Evolutionary conservation across 2,329 filamentous ascomycete species (phyloP).

Genomic region (Colletotrichum ledebouriae): DNA sequence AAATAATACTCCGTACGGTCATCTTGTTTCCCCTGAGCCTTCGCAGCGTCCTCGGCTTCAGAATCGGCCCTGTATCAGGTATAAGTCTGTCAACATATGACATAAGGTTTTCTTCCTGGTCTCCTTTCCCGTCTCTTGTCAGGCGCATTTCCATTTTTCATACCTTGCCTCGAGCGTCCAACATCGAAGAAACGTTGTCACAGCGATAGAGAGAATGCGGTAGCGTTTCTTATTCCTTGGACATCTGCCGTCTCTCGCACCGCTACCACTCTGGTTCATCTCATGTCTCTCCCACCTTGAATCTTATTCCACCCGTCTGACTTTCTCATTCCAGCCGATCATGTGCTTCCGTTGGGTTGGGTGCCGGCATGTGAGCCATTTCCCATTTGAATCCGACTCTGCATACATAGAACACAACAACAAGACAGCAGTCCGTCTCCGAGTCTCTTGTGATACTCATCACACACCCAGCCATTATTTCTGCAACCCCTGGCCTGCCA

Average conservation of each 20-base stretch:
- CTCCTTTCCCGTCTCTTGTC: too few relatives aligned
- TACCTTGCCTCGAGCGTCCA: not conserved
- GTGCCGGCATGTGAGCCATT: conserved; percentile 9
- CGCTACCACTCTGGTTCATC: conserved; percentile 23
- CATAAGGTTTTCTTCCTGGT: too few relatives aligned
- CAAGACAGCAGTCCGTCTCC: too few relatives aligned
- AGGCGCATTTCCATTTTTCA: too few relatives aligned
- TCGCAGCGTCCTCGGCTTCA: not conserved
- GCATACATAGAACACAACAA: not conserved
- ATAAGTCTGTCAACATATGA: not conserved
- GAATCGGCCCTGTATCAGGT: not conserved
- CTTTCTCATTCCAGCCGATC: not conserved
- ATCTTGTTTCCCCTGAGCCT: too few relatives aligned
- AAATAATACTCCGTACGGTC: too few relatives aligned
- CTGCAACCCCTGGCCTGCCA: conserved; percentile 30
- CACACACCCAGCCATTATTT: conserved; percentile 16
- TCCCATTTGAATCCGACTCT: not conserved
- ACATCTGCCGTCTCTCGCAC: not conserved
- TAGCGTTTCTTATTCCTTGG: conserved; percentile 3
- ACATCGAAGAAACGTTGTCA: too few relatives aligned
- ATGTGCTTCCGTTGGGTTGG: not conserved
- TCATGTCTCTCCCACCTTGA: conserved; percentile 22
- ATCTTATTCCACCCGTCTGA: conserved; percentile 1
- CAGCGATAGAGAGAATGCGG: not conserved
- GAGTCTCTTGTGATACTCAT: not conserved